Base-by-base conservation (phyloP, 2,329 filamentous ascomycete species). In the Rhynchosporium secalis region DNA sequence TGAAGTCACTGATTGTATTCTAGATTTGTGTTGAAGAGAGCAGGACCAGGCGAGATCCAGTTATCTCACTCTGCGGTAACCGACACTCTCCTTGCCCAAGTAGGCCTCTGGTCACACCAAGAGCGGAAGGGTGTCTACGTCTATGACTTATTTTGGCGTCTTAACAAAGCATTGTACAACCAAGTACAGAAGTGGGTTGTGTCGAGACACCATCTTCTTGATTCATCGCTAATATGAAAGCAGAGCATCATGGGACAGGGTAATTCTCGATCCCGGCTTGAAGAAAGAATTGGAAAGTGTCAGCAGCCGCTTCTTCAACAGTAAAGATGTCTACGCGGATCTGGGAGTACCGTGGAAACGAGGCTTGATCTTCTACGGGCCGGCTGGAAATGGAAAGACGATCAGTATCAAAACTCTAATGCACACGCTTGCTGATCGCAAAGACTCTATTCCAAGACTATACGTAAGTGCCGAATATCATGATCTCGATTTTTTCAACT, bases 401-500 rank as follows among this genome's bases (percentile, higher is more conserved):
- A 66, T 63, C 13, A 60, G 61, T n/a, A 62, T 66, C 43, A 64
- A 66, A 48, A 56, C 64, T 36, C 48, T 66, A 20, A 66, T 64
- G 41, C 36, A 60, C 26, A 51, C 61, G n/a, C 64, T 62, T 52
- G 58, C 59, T 4, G 40, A 55, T 15, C 61, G 59, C 3, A 46
- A 54, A 12, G 59, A 60, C 26, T 56, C 61, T 3, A 56, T 66
- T 5, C 64, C 64, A n/a, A 58, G 61, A 12, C 46, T 66, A 26
- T 66, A 66, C 57, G 61, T 66, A 52, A 40, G 49, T 1, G 20
- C 10, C 46, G 28, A 48, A 29, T 3, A 20, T 20, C 20, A 20
- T 20, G 20, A 20, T 20, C 20, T 20, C 20, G 20, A 20, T 20
- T 20, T 20, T 20, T 20, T 20, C 20, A 20, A 20, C 1, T 20